phyloP scores from a whole-genome alignment of 2,329 filamentous ascomycete species.

The Venturia oleaginea region DNA sequence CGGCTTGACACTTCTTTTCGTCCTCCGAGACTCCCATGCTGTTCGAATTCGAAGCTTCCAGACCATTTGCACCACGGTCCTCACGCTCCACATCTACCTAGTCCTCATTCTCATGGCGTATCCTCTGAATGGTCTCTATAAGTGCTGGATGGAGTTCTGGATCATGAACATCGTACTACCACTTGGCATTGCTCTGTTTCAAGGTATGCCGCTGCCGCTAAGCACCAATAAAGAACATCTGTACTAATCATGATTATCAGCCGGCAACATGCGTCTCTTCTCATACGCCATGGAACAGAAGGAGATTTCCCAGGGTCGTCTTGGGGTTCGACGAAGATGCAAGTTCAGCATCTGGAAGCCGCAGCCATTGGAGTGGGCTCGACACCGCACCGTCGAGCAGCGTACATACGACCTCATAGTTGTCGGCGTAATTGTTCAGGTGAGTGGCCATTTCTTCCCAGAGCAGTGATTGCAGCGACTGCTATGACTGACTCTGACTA shows the following conservation, averaged over 20 bases:
- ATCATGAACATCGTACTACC: conserved; percentile 59
- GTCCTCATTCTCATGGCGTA: conserved; percentile 34
- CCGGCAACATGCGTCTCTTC: conserved; percentile 15
- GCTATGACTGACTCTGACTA: conserved; percentile 23
- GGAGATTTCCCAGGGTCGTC: conserved; percentile 13
- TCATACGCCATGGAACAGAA: conserved; percentile 14
- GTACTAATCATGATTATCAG: conserved; percentile 4
- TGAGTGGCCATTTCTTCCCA: conserved; percentile 24
- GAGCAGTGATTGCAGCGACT: not conserved
- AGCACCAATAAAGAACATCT: too few relatives aligned
- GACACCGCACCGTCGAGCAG: conserved; percentile 37
- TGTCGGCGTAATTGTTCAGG: conserved; percentile 48
- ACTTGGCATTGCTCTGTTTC: conserved; percentile 56
- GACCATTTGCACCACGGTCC: conserved; percentile 34
- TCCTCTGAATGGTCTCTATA: conserved; percentile 29
- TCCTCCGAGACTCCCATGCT: conserved; percentile 27
- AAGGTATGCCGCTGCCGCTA: conserved; percentile 34
- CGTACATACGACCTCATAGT: conserved; percentile 44
- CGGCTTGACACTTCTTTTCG: conserved; percentile 29
- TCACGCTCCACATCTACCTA: conserved; percentile 36
- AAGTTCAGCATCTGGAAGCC: conserved; percentile 20
- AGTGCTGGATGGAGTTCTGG: conserved; percentile 53
- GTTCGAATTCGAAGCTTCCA: conserved; percentile 34
- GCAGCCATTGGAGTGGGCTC: conserved; percentile 30
- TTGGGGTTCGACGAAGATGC: conserved; percentile 34